Evolutionary conservation across 257 asterid species (phyloP), one percentile per base, ranked within the genome.

Genomic region (Euphrasia confusa): DNA sequence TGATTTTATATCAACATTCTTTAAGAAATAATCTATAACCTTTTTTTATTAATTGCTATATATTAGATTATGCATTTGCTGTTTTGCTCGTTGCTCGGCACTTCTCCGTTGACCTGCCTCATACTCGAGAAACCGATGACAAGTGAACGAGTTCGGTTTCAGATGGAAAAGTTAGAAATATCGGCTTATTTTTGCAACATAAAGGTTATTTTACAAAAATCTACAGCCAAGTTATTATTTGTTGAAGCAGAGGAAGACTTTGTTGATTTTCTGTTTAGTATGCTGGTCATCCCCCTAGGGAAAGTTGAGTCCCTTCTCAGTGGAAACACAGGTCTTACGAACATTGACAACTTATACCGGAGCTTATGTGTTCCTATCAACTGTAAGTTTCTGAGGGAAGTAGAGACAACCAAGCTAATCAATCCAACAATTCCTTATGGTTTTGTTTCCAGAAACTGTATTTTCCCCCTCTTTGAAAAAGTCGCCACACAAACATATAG

Each of bases 31-130:
- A 4, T 30, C 33, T 30, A 21, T 18, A 13, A 5, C 4, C 33
- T 30, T 3, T 30, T 3, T 30, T 30, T 30, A 30, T 30, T 30
- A 3, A 30, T 30, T 35, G 24, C 7, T 35, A 6, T 9, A 2
- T 18, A 7, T 15, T 8, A 53, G 58, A 18, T 53, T 53, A 53
- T 53, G 58, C 8, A 53, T 17, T 53, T 53, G 58, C 58, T 53
- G 32, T 11, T 11, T 30, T 1, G 12, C 2, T 53, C 30, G 28
- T 53, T 53, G 7, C 17, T 17, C 0, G 5, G 1, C 26, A 30
- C 1, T 14, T 7, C 13, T 53, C 58, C 58, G 17, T n/a, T 45
- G 15, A 45, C 52, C 15, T 3, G 24, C 18, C 26, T 48, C 54
- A 12, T 48, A 13, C 54, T 48, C 10, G 2, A 7, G 40, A 35